Conservation (phyloP, 2,329 filamentous ascomycete species). For the Tolypocladium sp. region DNA sequence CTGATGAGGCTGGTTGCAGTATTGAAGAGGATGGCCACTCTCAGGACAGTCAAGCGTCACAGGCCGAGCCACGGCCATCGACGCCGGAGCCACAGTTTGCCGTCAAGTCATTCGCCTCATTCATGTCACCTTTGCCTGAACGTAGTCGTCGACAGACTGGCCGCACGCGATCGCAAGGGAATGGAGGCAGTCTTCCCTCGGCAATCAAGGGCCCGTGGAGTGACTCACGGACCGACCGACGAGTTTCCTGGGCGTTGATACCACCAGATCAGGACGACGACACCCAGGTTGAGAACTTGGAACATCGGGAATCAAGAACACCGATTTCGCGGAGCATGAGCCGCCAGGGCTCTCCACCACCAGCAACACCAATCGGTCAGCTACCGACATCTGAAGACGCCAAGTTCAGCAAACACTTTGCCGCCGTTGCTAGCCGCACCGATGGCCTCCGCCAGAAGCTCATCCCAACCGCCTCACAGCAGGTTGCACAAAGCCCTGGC, state of each 20-base stretch:
- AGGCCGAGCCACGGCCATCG: conserved; percentile 12
- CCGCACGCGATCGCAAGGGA: conserved; percentile 10
- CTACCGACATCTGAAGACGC: conserved; percentile 23
- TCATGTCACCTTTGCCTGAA: conserved; percentile 40
- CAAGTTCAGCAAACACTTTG: conserved; percentile 39
- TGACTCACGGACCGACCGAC: conserved; percentile 13
- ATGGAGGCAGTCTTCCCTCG: conserved; percentile 18
- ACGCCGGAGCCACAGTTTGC: conserved; percentile 39
- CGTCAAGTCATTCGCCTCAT: conserved; percentile 42
- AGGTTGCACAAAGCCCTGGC: conserved; percentile 12
- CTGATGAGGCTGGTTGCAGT: neutral
- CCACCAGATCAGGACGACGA: neutral
- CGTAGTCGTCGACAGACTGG: conserved; percentile 11
- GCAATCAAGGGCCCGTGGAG: conserved; percentile 24
- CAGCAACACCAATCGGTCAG: conserved; percentile 22
- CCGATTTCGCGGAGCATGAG: conserved; percentile 6
- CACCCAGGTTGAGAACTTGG: neutral
- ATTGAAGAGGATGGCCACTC: neutral
- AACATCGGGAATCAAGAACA: conserved; percentile 1
- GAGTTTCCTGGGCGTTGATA: conserved; percentile 27
- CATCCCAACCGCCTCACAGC: conserved; percentile 32
- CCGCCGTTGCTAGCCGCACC: conserved; percentile 28
- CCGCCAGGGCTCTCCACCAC: conserved; percentile 34
- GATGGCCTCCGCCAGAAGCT: conserved; percentile 21
- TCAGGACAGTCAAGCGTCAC: neutral